Base-by-base conservation (phyloP, 352 stramenopile species). In the Halophytophthora polymorphica region DNA sequence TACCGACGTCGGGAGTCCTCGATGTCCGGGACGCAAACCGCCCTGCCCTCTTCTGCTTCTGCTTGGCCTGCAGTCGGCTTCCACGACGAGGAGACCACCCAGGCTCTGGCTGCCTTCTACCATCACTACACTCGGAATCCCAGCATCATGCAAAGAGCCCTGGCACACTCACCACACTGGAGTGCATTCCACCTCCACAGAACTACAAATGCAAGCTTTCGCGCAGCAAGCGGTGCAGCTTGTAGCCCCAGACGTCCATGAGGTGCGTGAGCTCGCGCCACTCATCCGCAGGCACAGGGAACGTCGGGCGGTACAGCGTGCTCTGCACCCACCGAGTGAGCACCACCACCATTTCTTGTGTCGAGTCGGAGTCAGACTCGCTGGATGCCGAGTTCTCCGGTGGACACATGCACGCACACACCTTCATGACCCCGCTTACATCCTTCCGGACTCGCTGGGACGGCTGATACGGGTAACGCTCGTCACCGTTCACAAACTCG, bases 401-500 rank as follows among this genome's bases (percentile, higher is more conserved):
- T 6, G n/a, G 34, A 5, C 61, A 56, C 18, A 51, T 55, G 53
- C 56, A 62, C 15, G 46, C 53, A 13, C 53, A 45, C n/a, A 65
- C 37, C 56, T 62, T 36, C 25, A 68, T 62, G 17, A 68, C 56
- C 5, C 55, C 50, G 17, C 45, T 68, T n/a, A 69, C 52, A 25
- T 73, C 48, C 25, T 68, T 65, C 19, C 64, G 57, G 18, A 71
- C 53, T 6, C 61, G 44, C 22, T 67, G 22, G 25, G 50, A n/a
- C 4, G 56, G 34, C 1, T 39, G 29, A 39, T 74, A 74, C 7
- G 65, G 57, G 29, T 71, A 61, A 3, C 50, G 44, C 23, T 69
- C 61, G 40, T 71, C 52, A 14, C 54, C 38, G 50, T 71, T 58
- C 14, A 74, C 57, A 21, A 65, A 74, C 15, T 74, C 63, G 25